Evolutionary conservation across 768 basidiomycete species (phyloP), one percentile per base, ranked within the genome.

Genomic region (Psilocybe sp.): DNA sequence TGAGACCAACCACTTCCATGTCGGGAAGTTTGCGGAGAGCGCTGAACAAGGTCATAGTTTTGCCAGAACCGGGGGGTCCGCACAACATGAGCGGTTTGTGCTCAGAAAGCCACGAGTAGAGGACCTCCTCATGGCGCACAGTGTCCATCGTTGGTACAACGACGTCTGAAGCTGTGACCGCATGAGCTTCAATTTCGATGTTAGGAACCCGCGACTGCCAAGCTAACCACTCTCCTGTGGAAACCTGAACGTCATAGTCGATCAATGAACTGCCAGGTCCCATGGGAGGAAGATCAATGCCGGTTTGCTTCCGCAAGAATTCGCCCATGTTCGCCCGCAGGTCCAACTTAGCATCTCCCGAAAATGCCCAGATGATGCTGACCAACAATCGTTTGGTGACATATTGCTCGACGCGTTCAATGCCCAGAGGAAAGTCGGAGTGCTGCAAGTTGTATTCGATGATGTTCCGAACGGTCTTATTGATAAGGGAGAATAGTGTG

Each of bases 141-240:
- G 97, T 99, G 61, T 99, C 97, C 77, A 98, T 86, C 3, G 97
- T 99, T 1, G 97, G 97, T 32, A 99, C 93, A 58, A 99, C 97
- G 5, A 98, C 84, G 63, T 99, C 97, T 8, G 97, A 83, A 6
- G 96, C 91, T 3, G 94, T 96, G 55, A 99, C 92, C 1, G 90
- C 84, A 61, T 98, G 97, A 0, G 97, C 87, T 60, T 99, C 97
- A 53, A 99, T 94, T 63, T 99, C 97, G 55, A 99, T 92, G 34
- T 84, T 82, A 0, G 97, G 97, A 0, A 99, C 97, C 55, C 87
- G 80, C 7, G 86, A 80, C 58, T 93, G 89, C 97, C 97, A 99
- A 12, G 88, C 73, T 16, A 82, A 73, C 97, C 97, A 99, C 53
- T 92, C 89, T 12, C 89, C 91, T 39, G 75, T 85, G 23, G 79